phyloP scores from a whole-genome alignment of 1,284 basidiomycete species.

The Malassezia dermatis region DNA sequence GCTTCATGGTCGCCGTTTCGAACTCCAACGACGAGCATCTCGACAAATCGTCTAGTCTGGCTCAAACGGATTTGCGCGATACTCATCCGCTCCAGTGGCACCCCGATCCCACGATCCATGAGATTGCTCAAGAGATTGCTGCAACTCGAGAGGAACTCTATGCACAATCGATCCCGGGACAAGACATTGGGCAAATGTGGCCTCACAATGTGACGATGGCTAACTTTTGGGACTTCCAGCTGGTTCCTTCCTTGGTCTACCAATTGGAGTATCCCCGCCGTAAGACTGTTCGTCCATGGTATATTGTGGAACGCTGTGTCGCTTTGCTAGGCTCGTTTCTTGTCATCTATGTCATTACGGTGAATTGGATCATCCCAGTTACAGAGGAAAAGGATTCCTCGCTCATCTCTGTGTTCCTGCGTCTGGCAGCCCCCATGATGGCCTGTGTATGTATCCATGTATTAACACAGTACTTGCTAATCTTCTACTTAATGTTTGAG shows the following conservation, averaged over 20 bases:
- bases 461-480: constrained; percentile 41
- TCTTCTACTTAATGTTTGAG: constrained; percentile 49
- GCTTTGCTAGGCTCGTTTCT: constrained; percentile 93
- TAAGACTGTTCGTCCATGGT: constrained; percentile 74
- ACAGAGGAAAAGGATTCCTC: constrained; percentile 50
- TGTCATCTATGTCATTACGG: constrained; percentile 59
- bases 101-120: constrained; percentile 52
- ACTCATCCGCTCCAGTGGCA: constrained; percentile 63
- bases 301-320: constrained; percentile 85
- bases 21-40: neutral
- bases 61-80: constrained; percentile 23
- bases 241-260: constrained; percentile 88
- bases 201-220: constrained; percentile 72
- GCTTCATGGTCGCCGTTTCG: neutral
- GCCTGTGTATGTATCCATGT: constrained; percentile 44
- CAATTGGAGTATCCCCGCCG: constrained; percentile 91
- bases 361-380: constrained; percentile 53
- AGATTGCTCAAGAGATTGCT: constrained; percentile 63
- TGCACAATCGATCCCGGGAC: constrained; percentile 28
- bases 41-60: neutral
- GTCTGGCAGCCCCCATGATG: constrained; percentile 89
- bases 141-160: constrained; percentile 68
- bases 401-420: constrained; percentile 55
- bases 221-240: constrained; percentile 77
- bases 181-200: constrained; percentile 54